A percentile compares a stretch with the other conserved stretches of the same genome.
These are phyloP conservation scores for Raffaelea arxii DNA, from an alignment of 2,329 filamentous ascomycete genomes.

Conservation along the genomic window DNA sequence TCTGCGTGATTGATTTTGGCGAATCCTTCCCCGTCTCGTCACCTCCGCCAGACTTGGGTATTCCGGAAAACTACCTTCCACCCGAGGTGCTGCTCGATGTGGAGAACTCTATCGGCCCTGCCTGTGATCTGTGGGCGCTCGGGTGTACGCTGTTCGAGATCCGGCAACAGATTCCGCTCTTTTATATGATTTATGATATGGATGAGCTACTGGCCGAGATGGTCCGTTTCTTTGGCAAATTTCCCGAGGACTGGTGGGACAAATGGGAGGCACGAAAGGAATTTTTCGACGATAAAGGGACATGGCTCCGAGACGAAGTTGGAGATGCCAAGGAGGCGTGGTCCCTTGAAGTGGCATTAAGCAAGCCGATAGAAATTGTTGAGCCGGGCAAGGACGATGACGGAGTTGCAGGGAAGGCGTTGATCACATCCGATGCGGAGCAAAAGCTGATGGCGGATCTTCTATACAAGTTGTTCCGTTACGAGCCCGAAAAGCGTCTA, in stretches of 20 bases:
- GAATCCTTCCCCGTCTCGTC: conserved; percentile 4
- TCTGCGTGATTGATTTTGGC: conserved; percentile 8
- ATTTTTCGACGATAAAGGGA: conserved; percentile 5
- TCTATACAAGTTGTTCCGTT: conserved; percentile 4
- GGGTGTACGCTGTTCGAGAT: conserved; percentile 11
- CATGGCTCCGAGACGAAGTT: conserved; percentile 3
- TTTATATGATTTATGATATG: conserved; percentile 7
- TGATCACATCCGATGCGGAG: conserved; percentile 2
- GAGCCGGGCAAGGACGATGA: background rate
- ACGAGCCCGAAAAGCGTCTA: conserved; percentile 2
- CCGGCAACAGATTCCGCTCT: conserved; percentile 7
- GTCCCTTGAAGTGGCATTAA: conserved; percentile 2
- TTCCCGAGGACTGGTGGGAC: conserved; percentile 5
- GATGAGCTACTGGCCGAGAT: conserved; percentile 2
- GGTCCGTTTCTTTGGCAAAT: conserved; percentile 3
- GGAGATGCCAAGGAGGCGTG: conserved; percentile 2
- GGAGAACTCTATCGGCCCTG: conserved; percentile 4
- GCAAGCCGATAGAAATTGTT: conserved; percentile 3
- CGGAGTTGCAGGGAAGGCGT: background rate
- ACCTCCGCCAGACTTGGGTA: conserved; percentile 5
- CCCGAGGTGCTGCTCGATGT: conserved; percentile 6
- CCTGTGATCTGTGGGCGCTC: conserved; percentile 9
- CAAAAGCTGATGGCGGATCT: conserved; percentile 6
- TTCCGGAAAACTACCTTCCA: conserved; percentile 5
- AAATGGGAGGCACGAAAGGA: conserved; percentile 4